Conservation (phyloP, 2,329 filamentous ascomycete genomes). For the Xenoacremonium recifei region DNA sequence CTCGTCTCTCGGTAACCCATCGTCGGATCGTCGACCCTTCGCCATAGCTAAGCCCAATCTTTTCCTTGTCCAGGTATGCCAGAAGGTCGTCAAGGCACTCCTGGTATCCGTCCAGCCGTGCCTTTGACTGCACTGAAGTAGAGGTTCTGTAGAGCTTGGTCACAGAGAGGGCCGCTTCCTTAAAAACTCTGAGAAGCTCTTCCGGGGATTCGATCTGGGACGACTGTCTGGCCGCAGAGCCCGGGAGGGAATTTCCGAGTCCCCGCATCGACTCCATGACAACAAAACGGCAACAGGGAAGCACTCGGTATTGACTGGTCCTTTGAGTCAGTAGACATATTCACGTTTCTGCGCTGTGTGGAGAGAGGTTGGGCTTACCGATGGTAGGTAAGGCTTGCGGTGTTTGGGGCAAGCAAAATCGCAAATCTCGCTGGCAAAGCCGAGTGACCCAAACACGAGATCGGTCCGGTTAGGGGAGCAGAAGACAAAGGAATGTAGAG, state of each 20-base stretch:
- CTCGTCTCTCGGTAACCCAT: constrained; percentile 68
- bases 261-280: constrained; percentile 34
- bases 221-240: constrained; percentile 28
- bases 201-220: constrained; percentile 47
- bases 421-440: no score
- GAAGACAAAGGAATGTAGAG: no score
- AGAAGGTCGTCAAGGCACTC: constrained; percentile 90
- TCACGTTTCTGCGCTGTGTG: no score
- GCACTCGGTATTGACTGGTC: no score
- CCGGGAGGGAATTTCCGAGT: constrained; percentile 21
- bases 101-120: constrained; percentile 82
- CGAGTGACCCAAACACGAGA: no score
- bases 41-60: constrained; percentile 74
- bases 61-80: constrained; percentile 78
- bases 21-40: constrained; percentile 65
- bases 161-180: constrained; percentile 86
- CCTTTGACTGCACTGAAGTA: constrained; percentile 70
- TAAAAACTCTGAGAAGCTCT: constrained; percentile 83
- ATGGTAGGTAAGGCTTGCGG: no score
- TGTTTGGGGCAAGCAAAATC: no score
- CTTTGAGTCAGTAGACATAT: no score
- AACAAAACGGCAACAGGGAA: constrained; percentile 3
- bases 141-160: constrained; percentile 96
- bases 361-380: no score
- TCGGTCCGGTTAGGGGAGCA: no score